Evolutionary conservation across 106 monocot genomes (phyloP), one percentile per base, ranked within the genome.

Genomic region (Apostasia shenzhenica): DNA sequence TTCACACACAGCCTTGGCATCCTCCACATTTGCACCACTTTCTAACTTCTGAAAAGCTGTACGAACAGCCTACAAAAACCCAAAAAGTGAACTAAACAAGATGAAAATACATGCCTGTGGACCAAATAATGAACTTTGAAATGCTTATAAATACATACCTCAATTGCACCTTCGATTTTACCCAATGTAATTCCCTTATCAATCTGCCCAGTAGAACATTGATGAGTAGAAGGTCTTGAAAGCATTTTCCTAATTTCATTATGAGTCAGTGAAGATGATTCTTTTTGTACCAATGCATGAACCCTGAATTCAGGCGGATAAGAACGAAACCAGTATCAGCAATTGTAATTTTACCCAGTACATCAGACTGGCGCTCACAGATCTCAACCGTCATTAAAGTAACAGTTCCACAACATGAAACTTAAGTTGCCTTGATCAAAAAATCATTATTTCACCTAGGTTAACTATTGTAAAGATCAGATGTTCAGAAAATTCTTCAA

Each of bases 1-100:
- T 68, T 88, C 93, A 78, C 99, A 99, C 5, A 99, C 87, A 77
- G 87, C 93, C 81, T 88, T 93, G 26, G 90, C 93, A 84, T 99
- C 90, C 49, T 90, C 90, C 46, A 84, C 77, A 53, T 13, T 82
- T 61, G 76, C 73, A 41, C 83, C 78, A 72, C 74, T 67, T 37
- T 86, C 87, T 73, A 99, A 45, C 67, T 90, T 92, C 61, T 82
- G 61, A 48, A 92, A 72, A 73, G 97, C 92, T 44, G 85, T 76
- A 67, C 75, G 75, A 58, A 99, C 69, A 70, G 97, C 97, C 97
- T 99, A 65, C 8, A 78, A 3, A 74, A 26, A 73, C n/a, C 67
- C 8, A 83, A 46, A 8, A 37, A 53, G 39, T 66, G 49, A 49
- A 66, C 47, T 13, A 52, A 42, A n/a, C 2, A 50, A 54, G 38